These are phyloP conservation scores for Chrysanthemum seticuspe DNA, from an alignment of 129 eudicot genomes.

Conservation along the genomic window DNA sequence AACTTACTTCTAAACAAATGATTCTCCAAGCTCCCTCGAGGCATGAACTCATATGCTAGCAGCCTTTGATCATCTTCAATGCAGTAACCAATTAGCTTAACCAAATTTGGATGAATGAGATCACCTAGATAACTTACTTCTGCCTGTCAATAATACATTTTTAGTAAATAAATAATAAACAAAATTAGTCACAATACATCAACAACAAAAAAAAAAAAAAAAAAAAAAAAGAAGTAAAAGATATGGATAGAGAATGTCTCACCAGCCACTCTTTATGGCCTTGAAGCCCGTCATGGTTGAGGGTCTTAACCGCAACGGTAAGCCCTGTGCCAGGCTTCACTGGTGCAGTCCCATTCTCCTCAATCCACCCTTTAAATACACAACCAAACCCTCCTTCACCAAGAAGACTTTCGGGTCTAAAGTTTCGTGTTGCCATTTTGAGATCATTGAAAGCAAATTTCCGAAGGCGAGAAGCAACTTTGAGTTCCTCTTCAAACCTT, in stretches of 20 bases:
- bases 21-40: constrained; percentile 96
- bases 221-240: background rate
- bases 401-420: constrained; percentile 91
- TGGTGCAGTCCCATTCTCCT: constrained; percentile 94
- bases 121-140: constrained; percentile 93
- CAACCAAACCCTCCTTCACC: constrained; percentile 96
- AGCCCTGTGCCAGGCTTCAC: constrained; percentile 98
- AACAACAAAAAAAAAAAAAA: background rate
- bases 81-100: constrained; percentile 92
- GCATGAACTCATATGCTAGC: constrained; percentile 94
- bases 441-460: constrained; percentile 83
- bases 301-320: constrained; percentile 95
- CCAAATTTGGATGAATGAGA: constrained; percentile 89
- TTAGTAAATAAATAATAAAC: background rate
- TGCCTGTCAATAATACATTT: constrained; percentile 53
- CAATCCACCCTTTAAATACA: constrained; percentile 96
- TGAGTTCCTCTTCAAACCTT: constrained; percentile 79
- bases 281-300: constrained; percentile 97
- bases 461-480: constrained; percentile 85
- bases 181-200: background rate
- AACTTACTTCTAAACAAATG: constrained; percentile 86
- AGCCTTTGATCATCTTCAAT: constrained; percentile 95
- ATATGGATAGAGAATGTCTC: constrained; percentile 18
- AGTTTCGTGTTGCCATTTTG: constrained; percentile 86
- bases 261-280: constrained; percentile 99